phyloP scores from a whole-genome alignment of 176 grass and related monocot genomes.

The Ensete ventricosum region DNA sequence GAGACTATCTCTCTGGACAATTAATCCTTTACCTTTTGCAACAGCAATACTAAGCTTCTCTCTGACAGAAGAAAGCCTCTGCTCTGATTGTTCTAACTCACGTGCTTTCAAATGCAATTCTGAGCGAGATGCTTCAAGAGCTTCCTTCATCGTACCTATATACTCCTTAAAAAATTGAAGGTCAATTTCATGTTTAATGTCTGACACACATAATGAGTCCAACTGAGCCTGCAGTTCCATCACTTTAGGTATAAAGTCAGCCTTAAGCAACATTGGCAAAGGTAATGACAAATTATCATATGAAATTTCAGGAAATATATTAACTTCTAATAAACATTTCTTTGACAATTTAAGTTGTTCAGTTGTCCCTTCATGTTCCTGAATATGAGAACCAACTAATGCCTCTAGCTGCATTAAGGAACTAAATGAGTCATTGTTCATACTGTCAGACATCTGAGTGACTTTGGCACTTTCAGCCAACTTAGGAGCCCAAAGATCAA shows the following conservation, averaged over 20 bases:
- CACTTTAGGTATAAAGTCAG: conserved; percentile 46
- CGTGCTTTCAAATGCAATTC: conserved; percentile 55
- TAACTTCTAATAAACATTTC: conserved; percentile 55
- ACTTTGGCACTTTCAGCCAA: conserved; percentile 21
- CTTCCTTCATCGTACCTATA: conserved; percentile 41
- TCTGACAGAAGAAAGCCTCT: conserved; percentile 72
- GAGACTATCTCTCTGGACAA: conserved; percentile 79
- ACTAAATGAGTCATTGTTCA: conserved; percentile 37
- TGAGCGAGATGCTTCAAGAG: conserved; percentile 33
- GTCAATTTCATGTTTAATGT: conserved; percentile 70
- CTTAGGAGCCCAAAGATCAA: conserved; percentile 10
- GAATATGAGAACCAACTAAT: conserved; percentile 41
- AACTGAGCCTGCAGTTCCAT: conserved; percentile 43
- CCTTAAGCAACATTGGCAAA: conserved; percentile 53
- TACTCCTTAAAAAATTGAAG: conserved; percentile 52
- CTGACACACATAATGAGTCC: conserved; percentile 45
- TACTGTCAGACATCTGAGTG: conserved; percentile 22
- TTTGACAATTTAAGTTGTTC: conserved; percentile 58
- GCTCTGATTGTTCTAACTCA: conserved; percentile 77
- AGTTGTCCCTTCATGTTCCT: conserved; percentile 54
- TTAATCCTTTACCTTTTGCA: conserved; percentile 90
- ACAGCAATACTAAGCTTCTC: conserved; percentile 96
- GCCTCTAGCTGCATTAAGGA: conserved; percentile 63
- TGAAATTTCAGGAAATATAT: conserved; percentile 47
- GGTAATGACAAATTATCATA: conserved; percentile 50